Conservation (phyloP, 2,329 filamentous ascomycete species). For the Xenoacremonium recifei region DNA sequence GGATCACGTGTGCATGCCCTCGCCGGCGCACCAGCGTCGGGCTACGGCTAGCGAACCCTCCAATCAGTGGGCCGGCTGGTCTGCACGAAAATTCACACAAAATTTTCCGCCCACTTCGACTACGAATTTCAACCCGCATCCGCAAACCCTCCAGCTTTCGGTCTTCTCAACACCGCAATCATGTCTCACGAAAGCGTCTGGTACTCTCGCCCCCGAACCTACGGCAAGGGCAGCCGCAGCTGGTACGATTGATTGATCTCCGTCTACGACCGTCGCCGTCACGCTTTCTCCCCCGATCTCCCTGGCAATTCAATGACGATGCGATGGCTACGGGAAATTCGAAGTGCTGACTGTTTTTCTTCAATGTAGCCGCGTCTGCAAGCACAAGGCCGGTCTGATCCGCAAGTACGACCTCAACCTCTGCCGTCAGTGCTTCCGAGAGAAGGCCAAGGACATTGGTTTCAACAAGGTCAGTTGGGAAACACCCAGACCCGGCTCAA, state of each 20-base stretch:
- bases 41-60: slow-evolving; percentile 39
- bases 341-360: slow-evolving; percentile 33
- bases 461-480: slow-evolving; percentile 64
- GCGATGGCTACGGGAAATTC: too few species aligned
- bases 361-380: slow-evolving; percentile 62
- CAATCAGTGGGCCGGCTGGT: slow-evolving; percentile 31
- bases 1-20: slow-evolving; percentile 18
- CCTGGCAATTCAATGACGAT: too few species aligned
- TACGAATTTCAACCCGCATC: slow-evolving; percentile 32
- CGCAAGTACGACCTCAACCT: slow-evolving; percentile 98
- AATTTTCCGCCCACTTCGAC: slow-evolving; percentile 35
- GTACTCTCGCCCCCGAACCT: slow-evolving; percentile 96
- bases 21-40: slow-evolving; percentile 12
- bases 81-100: slow-evolving; percentile 38
- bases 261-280: too few species aligned
- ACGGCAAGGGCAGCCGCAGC: slow-evolving; percentile 92
- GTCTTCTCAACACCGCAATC: slow-evolving; percentile 42
- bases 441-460: slow-evolving; percentile 71
- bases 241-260: slow-evolving; percentile 88
- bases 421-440: slow-evolving; percentile 77
- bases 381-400: slow-evolving; percentile 98
- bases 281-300: too few species aligned
- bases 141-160: slow-evolving; percentile 24
- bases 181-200: slow-evolving; percentile 91
- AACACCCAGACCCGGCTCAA: background rate